A percentile compares a stretch with the other conserved stretches of the same genome.
Conservation (phyloP, 2,329 filamentous ascomycete genomes). For the Talaromyces verruculosus region DNA sequence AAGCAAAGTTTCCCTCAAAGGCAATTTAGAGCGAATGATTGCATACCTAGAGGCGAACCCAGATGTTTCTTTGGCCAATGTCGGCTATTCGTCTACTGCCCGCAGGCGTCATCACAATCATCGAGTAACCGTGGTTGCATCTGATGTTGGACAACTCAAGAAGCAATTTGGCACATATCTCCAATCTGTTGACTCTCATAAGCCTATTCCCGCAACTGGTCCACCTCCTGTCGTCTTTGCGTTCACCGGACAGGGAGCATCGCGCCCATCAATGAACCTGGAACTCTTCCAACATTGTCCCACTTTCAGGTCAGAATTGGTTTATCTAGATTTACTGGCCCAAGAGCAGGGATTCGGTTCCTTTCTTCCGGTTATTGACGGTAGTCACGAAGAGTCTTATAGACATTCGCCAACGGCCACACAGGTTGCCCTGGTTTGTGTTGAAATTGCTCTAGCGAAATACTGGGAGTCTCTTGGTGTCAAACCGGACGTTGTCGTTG, state of each 20-base stretch:
- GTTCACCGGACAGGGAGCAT: conserved; percentile 36
- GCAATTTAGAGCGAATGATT: conserved; percentile 47
- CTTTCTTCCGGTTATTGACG: conserved; percentile 29
- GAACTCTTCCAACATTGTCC: conserved; percentile 30
- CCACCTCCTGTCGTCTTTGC: conserved; percentile 32
- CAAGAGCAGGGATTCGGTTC: conserved; percentile 33
- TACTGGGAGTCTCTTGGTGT: conserved; percentile 36
- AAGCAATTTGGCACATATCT: conserved; percentile 1
- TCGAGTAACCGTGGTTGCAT: conserved; percentile 25
- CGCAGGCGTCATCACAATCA: conserved; percentile 46
- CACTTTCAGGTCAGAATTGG: conserved; percentile 31
- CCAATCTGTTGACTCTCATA: background rate
- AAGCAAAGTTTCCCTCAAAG: conserved; percentile 42
- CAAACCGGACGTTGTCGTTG: conserved; percentile 29
- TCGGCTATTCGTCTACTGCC: conserved; percentile 69
- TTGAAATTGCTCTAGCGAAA: conserved; percentile 45
- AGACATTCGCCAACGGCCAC: conserved; percentile 27
- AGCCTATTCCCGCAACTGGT: conserved; percentile 5
- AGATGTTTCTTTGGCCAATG: conserved; percentile 52
- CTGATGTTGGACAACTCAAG: conserved; percentile 26
- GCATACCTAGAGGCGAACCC: conserved; percentile 26
- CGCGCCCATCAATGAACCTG: conserved; percentile 27
- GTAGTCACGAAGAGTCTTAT: conserved; percentile 20
- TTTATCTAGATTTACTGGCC: conserved; percentile 34
- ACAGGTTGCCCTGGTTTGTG: conserved; percentile 43